Conservation (phyloP, 164 flowering plant species). For the Sextonia rubra region DNA sequence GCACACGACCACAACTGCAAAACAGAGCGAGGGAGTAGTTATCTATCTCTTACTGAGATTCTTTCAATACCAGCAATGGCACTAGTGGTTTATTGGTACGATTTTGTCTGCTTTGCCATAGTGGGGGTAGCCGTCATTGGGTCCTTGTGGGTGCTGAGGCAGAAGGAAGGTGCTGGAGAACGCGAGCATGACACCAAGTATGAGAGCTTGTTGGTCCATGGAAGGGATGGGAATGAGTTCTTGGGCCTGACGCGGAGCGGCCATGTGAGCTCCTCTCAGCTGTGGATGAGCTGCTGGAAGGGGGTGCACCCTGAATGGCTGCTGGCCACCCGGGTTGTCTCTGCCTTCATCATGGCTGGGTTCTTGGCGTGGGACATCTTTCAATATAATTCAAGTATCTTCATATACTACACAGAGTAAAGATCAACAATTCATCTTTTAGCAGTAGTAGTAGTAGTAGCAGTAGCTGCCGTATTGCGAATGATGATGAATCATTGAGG, state of each 20-base stretch:
- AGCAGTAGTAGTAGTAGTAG: too few species aligned
- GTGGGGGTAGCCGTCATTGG: conserved; percentile 30
- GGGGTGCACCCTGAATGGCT: conserved; percentile 61
- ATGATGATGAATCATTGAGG: too few species aligned
- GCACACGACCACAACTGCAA: background rate
- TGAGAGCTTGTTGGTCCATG: conserved; percentile 34
- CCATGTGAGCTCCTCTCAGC: conserved; percentile 29
- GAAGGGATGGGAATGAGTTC: conserved; percentile 14
- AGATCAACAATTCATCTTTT: too few species aligned
- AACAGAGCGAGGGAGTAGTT: too few species aligned
- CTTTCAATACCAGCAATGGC: conserved; percentile 28
- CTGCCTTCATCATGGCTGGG: conserved; percentile 28
- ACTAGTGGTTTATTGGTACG: conserved; percentile 48
- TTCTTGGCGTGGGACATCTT: conserved; percentile 46
- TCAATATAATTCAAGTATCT: conserved; percentile 32
- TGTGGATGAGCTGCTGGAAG: conserved; percentile 65
- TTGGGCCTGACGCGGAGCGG: conserved; percentile 18
- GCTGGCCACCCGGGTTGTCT: conserved; percentile 30
- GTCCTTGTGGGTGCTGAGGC: conserved; percentile 39
- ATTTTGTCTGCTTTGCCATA: conserved; percentile 53
- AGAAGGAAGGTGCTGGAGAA: conserved; percentile 23
- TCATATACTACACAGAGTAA: conserved; percentile 69
- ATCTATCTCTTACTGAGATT: too few species aligned
- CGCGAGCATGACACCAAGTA: conserved; percentile 17
- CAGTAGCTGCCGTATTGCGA: too few species aligned